Evolutionary conservation across 768 basidiomycete species (phyloP).

Genomic region (Scleroderma bovista): DNA sequence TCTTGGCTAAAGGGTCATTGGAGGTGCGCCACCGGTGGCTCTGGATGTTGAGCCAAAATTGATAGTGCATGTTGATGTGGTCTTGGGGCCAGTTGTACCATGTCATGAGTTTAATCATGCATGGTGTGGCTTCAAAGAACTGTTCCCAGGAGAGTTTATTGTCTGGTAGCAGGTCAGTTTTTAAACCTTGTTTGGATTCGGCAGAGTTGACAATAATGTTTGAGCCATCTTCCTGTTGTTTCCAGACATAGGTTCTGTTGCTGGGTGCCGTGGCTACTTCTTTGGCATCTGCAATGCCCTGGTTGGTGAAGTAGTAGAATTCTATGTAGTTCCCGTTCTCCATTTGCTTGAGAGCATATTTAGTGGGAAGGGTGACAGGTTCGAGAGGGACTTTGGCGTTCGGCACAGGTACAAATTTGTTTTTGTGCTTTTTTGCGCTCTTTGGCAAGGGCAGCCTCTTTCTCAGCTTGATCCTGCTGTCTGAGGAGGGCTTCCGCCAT

Average conservation of each 20-base stretch:
- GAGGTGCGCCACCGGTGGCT: conserved; percentile 4
- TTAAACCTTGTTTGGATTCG: background rate
- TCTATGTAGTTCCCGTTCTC: background rate
- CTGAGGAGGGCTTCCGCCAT: background rate
- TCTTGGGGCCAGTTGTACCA: conserved; percentile 6
- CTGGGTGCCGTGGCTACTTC: background rate
- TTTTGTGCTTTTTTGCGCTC: conserved; percentile 1
- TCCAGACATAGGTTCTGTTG: background rate
- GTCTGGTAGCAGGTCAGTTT: background rate
- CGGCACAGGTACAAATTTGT: background rate
- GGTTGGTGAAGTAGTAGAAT: conserved; percentile 4
- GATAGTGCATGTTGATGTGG: conserved; percentile 4
- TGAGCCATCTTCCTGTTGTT: background rate
- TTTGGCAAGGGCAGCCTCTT: background rate
- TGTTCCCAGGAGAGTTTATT: conserved; percentile 1
- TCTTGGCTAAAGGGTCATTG: conserved; percentile 2
- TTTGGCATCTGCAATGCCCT: background rate
- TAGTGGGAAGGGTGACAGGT: background rate
- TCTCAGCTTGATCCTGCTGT: background rate
- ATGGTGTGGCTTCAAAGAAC: conserved; percentile 2
- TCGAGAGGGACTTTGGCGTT: background rate
- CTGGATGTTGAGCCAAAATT: conserved; percentile 8
- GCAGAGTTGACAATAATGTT: background rate
- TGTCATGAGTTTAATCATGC: conserved; percentile 7
- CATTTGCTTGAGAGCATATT: background rate